These are phyloP conservation scores for Colletotrichum euphorbiae DNA, from an alignment of 2,329 filamentous ascomycete genomes.

Conservation along the genomic window DNA sequence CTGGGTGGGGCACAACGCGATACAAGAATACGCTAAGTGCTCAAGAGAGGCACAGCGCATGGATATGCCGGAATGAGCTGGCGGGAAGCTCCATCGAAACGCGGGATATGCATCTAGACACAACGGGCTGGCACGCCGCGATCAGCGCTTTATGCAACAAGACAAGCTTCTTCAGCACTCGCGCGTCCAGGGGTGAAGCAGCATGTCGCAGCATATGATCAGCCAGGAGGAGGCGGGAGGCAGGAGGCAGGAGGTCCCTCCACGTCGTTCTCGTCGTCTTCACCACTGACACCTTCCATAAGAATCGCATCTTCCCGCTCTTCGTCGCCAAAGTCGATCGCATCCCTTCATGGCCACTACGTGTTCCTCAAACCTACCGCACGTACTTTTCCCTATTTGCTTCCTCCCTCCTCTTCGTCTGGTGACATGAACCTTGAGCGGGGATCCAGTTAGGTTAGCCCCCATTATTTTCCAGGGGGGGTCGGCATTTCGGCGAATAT, in stretches of 20 bases:
- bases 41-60: neutral
- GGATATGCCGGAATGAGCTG: conserved; percentile 32
- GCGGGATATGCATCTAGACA: conserved; percentile 27
- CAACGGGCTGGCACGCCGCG: neutral
- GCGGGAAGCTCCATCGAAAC: conserved; percentile 25
- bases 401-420: conserved; percentile 13
- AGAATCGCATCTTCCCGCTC: conserved; percentile 25
- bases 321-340: neutral
- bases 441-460: conserved; percentile 20
- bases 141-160: conserved; percentile 36
- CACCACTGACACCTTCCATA: conserved; percentile 1
- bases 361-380: conserved; percentile 32
- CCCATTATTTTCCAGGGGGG: conserved; percentile 3
- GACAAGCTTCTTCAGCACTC: conserved; percentile 36
- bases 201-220: neutral
- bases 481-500: conserved; percentile 28
- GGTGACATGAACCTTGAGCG: conserved; percentile 34
- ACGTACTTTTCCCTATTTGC: neutral
- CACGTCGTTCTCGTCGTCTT: neutral
- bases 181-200: conserved; percentile 25
- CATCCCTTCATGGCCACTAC: conserved; percentile 35
- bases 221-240: conserved; percentile 12
- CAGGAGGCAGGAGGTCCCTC: conserved; percentile 22
- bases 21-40: conserved; percentile 6
- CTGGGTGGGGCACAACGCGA: neutral